These are phyloP conservation scores for Xylaria bambusicola DNA, from an alignment of 495 filamentous ascomycete species.

Conservation along the genomic window DNA sequence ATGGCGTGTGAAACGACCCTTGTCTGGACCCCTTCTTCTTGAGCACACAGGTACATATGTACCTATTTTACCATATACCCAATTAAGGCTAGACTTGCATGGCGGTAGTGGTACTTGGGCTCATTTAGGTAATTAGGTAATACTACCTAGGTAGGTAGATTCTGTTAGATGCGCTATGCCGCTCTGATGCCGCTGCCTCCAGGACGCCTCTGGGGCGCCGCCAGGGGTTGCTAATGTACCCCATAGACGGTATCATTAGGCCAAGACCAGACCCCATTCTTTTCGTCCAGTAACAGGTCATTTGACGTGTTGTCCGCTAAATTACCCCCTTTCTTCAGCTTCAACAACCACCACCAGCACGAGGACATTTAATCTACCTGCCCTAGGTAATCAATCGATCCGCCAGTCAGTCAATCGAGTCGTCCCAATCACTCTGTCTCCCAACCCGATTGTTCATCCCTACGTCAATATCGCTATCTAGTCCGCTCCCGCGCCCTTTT, in stretches of 20 bases:
- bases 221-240: slow-evolving; percentile 12
- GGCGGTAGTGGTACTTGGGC: too few relatives aligned
- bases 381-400: too few relatives aligned
- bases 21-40: too few relatives aligned
- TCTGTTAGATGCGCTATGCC: neutral
- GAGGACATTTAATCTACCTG: neutral
- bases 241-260: slow-evolving; percentile 14
- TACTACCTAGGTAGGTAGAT: neutral
- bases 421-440: slow-evolving; percentile 6
- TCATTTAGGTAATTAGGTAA: too few relatives aligned
- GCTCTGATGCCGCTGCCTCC: too few relatives aligned
- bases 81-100: too few relatives aligned
- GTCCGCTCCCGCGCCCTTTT: slow-evolving; percentile 1
- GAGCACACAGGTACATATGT: too few relatives aligned
- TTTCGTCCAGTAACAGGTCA: slow-evolving; percentile 13
- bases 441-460: slow-evolving; percentile 2
- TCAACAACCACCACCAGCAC: too few relatives aligned
- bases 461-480: slow-evolving; percentile 6
- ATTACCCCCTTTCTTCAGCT: slow-evolving; percentile 22
- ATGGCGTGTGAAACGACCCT: too few relatives aligned
- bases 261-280: slow-evolving; percentile 10
- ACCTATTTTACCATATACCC: too few relatives aligned
- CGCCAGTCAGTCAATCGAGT: too few relatives aligned
- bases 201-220: too few relatives aligned
- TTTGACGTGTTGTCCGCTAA: slow-evolving; percentile 12